Evolutionary conservation across 441 rosid genomes (phyloP), one percentile per base, ranked within the genome.

Genomic region (Pelargonium cotyledonis): DNA sequence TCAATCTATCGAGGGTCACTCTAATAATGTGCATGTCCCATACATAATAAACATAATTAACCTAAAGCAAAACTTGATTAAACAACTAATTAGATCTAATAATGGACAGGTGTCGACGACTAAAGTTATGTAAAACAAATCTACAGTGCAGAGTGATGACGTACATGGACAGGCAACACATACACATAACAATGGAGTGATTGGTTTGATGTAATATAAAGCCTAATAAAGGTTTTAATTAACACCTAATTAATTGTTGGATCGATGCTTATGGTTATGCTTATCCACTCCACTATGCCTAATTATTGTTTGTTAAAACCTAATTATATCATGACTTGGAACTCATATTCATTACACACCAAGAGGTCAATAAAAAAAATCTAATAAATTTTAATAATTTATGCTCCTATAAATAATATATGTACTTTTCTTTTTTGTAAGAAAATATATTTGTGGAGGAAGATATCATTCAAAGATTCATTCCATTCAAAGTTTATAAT

Each of bases 101-200:
- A 47, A 47, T 47, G 53, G 80, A 79, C 83, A 86, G 80, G 76
- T 81, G 89, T 81, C 86, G 35, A 68, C 41, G 72, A 72, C 66
- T 71, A 77, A 76, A 77, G 84, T 26, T 3, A 63, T 58, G 75
- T 12, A 71, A 16, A 61, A 74, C 73, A 82, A 80, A 76, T 41
- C 66, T 57, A 19, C 15, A 3, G 21, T 26, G 41, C 3, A 29
- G 53, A 67, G 40, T 53, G 70, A 75, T 77, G 47, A 69, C 63
- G 70, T 71, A 63, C 57, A 63, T 31, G 23, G 77, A 70, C 85
- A 80, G 81, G 65, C 80, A 75, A 44, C n/a, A 61, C 76, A 73
- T 35, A 71, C 89, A 85, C 88, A 47, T 64, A 81, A 66, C 49
- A 9, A 14, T 11, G n/a, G 53, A 47, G 14, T 47, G 35, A 31